Evolutionary conservation across 2,329 filamentous ascomycete species (phyloP).

Genomic region (Paecilomyces niveus): DNA sequence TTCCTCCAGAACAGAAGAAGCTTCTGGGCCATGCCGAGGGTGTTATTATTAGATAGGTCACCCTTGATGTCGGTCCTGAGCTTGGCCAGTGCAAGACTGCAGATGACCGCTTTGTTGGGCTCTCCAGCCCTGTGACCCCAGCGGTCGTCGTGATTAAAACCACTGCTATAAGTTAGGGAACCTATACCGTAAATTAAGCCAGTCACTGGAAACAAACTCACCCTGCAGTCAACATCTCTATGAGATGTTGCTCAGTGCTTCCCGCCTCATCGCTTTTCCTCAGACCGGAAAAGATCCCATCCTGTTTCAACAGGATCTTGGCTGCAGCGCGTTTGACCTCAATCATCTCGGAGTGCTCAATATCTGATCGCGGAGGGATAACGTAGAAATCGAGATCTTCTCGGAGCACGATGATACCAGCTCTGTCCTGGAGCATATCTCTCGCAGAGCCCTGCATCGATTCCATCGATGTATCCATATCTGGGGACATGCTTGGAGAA

Average conservation of each 20-base stretch:
- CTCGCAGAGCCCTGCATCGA: conserved; percentile 61
- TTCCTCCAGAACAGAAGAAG: conserved; percentile 97
- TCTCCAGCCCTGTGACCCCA: conserved; percentile 98
- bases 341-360: conserved; percentile 85
- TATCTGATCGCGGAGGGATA: conserved; percentile 79
- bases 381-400: conserved; percentile 98
- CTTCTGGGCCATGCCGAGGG: conserved; percentile 97
- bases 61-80: conserved; percentile 83
- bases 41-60: conserved; percentile 65
- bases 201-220: conserved; percentile 42
- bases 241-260: conserved; percentile 94
- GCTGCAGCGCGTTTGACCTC: conserved; percentile 91
- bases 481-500: conserved; percentile 58
- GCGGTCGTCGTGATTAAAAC: conserved; percentile 89
- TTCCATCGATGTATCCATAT: conserved; percentile 58
- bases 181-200: neutral
- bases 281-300: conserved; percentile 92
- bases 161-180: conserved; percentile 47
- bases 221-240: conserved; percentile 99
- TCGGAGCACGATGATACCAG: conserved; percentile 91
- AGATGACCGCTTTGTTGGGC: conserved; percentile 97
- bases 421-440: conserved; percentile 77
- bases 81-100: conserved; percentile 86
- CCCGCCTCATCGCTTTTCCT: conserved; percentile 93
- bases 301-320: conserved; percentile 74